phyloP scores from a whole-genome alignment of 768 basidiomycete species.

The Thelephora ganbajun region DNA sequence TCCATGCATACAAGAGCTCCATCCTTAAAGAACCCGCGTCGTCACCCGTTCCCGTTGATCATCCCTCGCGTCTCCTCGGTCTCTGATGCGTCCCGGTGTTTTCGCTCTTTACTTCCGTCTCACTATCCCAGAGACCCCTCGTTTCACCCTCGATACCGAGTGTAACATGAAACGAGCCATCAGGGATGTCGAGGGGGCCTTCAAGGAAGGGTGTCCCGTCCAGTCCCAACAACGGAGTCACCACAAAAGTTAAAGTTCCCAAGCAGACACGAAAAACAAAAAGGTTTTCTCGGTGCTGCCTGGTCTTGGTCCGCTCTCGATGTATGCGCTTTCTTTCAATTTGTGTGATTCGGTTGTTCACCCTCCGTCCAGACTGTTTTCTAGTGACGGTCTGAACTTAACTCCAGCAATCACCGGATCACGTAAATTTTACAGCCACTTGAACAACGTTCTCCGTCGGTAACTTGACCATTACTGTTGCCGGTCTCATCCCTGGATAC shows the following conservation, averaged over 20 bases:
- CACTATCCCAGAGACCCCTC: constrained; percentile 34
- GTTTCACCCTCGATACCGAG: constrained; percentile 37
- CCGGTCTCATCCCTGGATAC: constrained; percentile 77
- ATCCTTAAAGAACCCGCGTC: constrained; percentile 33
- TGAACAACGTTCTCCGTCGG: constrained; percentile 58
- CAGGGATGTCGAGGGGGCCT: constrained; percentile 25
- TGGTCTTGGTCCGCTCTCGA: constrained; percentile 90
- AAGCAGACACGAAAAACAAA: constrained; percentile 46
- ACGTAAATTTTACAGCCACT: constrained; percentile 34
- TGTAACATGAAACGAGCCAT: constrained; percentile 30
- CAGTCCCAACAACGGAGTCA: constrained; percentile 34
- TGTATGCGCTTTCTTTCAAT: constrained; percentile 26
- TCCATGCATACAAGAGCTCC: constrained; percentile 51
- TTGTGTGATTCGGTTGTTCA: not conserved
- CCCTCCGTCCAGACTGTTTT: constrained; percentile 52
- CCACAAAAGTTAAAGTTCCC: constrained; percentile 35
- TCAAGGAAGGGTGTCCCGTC: constrained; percentile 29
- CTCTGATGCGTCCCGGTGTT: constrained; percentile 28
- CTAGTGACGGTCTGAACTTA: constrained; percentile 77
- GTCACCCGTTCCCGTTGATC: constrained; percentile 41
- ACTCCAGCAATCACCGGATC: constrained; percentile 31
- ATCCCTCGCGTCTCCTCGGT: constrained; percentile 31
- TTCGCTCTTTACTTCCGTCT: constrained; percentile 35
- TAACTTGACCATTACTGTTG: constrained; percentile 62
- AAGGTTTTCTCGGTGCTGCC: constrained; percentile 74